A percentile compares a stretch with the other conserved stretches of the same genome.
These are phyloP conservation scores for Nakazawaea wyomingensis DNA, from an alignment of 805 yeast species.

Conservation along the genomic window DNA sequence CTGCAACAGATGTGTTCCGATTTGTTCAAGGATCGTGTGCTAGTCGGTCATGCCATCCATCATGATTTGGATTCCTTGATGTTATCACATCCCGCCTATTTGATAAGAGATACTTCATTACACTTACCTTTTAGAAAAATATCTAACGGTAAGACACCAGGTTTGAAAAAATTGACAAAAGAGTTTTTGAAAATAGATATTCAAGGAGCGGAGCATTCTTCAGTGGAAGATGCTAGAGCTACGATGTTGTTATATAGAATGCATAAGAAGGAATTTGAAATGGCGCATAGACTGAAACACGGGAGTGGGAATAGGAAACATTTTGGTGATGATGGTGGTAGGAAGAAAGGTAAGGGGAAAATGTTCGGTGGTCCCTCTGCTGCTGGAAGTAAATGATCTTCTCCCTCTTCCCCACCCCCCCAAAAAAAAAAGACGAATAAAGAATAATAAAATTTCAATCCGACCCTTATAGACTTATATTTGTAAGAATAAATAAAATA, in stretches of 20 bases:
- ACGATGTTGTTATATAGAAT: conserved; percentile 76
- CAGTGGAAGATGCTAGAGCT: conserved; percentile 87
- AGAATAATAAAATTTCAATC: too few species aligned
- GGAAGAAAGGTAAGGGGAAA: neutral
- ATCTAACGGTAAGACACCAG: conserved; percentile 66
- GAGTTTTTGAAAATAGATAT: conserved; percentile 56
- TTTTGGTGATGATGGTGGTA: neutral
- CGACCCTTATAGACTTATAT: too few species aligned
- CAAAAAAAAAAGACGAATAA: too few species aligned
- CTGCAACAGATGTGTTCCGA: conserved; percentile 57
- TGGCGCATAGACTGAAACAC: conserved; percentile 25
- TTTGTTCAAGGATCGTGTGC: conserved; percentile 46
- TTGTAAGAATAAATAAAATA: too few species aligned
- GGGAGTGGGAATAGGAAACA: conserved; percentile 5
- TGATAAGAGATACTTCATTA: conserved; percentile 70
- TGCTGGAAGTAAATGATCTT: too few species aligned
- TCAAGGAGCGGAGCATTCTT: conserved; percentile 74
- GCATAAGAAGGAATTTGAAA: conserved; percentile 59
- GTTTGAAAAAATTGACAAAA: conserved; percentile 58
- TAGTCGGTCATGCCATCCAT: conserved; percentile 83
- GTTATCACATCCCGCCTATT: conserved; percentile 58
- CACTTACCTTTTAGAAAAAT: conserved; percentile 54
- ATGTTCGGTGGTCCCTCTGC: too few species aligned
- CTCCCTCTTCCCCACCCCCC: too few species aligned
- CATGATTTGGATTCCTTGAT: conserved; percentile 70